phyloP scores from a whole-genome alignment of 1,139 yeast species.

The Saccharomyces pastorianus region DNA sequence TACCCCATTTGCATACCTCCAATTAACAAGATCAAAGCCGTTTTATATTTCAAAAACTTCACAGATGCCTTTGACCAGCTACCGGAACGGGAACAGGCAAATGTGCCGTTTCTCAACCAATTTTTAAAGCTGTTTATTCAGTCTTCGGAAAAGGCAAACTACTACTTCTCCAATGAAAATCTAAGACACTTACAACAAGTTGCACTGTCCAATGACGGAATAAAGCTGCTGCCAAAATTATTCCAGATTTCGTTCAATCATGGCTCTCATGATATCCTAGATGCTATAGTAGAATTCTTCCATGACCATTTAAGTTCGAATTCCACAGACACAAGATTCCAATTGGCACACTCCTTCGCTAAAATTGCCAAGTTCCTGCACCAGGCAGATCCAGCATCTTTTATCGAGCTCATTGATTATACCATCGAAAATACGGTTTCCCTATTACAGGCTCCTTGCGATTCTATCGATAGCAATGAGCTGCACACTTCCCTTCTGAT shows the following conservation, averaged over 20 bases:
- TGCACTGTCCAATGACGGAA: neutral
- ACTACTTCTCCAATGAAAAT: neutral
- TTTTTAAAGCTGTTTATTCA: neutral
- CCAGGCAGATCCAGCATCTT: neutral
- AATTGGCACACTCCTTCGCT: conserved; percentile 30
- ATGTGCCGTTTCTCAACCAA: neutral
- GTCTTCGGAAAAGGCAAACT: neutral
- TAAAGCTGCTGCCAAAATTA: neutral
- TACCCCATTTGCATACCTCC: neutral
- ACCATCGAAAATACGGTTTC: conserved; percentile 15
- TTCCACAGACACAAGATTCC: conserved; percentile 31
- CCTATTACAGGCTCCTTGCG: conserved; percentile 15
- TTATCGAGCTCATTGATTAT: conserved; percentile 21
- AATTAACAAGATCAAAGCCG: neutral
- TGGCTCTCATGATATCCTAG: neutral
- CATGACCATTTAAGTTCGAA: conserved; percentile 18
- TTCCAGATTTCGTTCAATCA: neutral
- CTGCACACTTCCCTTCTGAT: conserved; percentile 31
- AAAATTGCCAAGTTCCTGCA: conserved; percentile 18
- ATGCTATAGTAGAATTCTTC: neutral
- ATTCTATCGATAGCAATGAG: conserved; percentile 26
- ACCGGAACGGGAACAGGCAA: neutral
- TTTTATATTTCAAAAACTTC: neutral
- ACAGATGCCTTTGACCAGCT: neutral
- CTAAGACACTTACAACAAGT: neutral